Percentiles rank a stretch among this genome's conserved stretches.
Evolutionary conservation across 2,329 filamentous ascomycete genomes (phyloP).

Genomic region (Blastomyces emzantsi): DNA sequence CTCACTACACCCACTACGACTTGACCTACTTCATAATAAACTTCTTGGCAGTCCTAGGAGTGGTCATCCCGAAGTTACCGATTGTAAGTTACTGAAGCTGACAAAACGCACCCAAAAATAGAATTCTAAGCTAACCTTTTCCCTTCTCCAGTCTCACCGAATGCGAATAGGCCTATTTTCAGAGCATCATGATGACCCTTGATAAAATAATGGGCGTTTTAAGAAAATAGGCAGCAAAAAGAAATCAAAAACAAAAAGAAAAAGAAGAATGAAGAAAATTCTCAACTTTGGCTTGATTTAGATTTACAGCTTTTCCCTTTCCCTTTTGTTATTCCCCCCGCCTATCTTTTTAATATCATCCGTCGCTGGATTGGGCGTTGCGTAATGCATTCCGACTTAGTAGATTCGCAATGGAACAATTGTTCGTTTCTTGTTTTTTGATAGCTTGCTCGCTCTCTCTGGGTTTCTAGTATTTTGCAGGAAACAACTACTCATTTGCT

Average conservation of each 20-base stretch:
- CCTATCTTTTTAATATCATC: neutral
- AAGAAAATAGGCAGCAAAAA: neutral
- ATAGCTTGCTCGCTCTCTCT: neutral
- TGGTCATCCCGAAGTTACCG: slow-evolving; percentile 93
- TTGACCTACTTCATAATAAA: slow-evolving; percentile 96
- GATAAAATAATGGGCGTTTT: neutral
- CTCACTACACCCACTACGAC: slow-evolving; percentile 98
- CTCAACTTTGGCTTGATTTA: slow-evolving; percentile 3
- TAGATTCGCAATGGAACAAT: neutral
- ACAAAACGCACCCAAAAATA: neutral
- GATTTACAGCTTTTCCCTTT: neutral
- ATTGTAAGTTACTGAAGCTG: slow-evolving; percentile 58
- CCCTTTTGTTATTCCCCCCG: neutral
- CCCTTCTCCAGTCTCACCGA: slow-evolving; percentile 7
- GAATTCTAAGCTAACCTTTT: neutral
- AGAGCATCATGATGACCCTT: slow-evolving; percentile 6
- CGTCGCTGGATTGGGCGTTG: neutral
- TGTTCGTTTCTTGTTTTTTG: neutral
- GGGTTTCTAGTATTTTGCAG: neutral
- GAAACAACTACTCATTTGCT: neutral
- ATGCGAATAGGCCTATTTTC: slow-evolving; percentile 9
- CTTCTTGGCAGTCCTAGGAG: slow-evolving; percentile 80
- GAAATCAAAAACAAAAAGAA: neutral
- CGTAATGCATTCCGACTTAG: neutral
- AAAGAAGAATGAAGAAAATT: neutral